Base-by-base conservation (phyloP, 148 eudicot genomes). In the Rhododendron ferrugineum region DNA sequence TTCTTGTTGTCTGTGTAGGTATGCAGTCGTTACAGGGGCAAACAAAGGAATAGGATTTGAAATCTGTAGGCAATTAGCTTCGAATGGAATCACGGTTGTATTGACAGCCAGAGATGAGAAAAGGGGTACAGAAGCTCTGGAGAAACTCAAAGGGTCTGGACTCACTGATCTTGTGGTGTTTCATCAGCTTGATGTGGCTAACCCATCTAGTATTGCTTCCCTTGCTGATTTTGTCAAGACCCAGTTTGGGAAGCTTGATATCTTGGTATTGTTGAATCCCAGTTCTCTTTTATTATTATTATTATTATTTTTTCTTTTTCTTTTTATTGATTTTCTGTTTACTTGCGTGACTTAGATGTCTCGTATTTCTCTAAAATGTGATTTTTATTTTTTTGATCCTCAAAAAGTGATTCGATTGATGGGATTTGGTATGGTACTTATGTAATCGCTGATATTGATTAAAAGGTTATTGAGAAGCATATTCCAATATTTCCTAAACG, bases 121-220 rank as follows among this genome's bases (percentile, higher is more conserved):
- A 18, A 82, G 32, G 68, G 92, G 92, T 10, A 40, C 37, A 79
- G 87, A 88, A 88, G 92, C 90, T 80, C 28, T 82, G 6, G 80
- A 90, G 6, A 87, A 79, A 5, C 87, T 88, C 30, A 87, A 75
- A 50, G 74, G 34, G 5, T 78, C 75, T 22, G 89, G 86, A 22
- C 32, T 88, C n/a, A 78, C 75, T 23, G 56, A 80, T 42, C 26
- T 9, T 42, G 77, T 90, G 23, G 42, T 75, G 11, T 88, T 84
- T 79, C 89, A 86, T 83, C 85, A 73, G 62, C 88, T 87, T 44
- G 89, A 89, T 83, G 85, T 89, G 22, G 15, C 50, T 1, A 75
- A 89, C 23, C 72, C 87, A 1, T 37, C 85, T 30, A 90, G 85
- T 28, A 32, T 90, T 82, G 64, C 79, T 70, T 77, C 86, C 23